Percentiles rank a stretch among this genome's conserved stretches.
These are phyloP conservation scores for Pseudocercospora eumusae DNA, from an alignment of 2,329 filamentous ascomycete species.

Conservation along the genomic window DNA sequence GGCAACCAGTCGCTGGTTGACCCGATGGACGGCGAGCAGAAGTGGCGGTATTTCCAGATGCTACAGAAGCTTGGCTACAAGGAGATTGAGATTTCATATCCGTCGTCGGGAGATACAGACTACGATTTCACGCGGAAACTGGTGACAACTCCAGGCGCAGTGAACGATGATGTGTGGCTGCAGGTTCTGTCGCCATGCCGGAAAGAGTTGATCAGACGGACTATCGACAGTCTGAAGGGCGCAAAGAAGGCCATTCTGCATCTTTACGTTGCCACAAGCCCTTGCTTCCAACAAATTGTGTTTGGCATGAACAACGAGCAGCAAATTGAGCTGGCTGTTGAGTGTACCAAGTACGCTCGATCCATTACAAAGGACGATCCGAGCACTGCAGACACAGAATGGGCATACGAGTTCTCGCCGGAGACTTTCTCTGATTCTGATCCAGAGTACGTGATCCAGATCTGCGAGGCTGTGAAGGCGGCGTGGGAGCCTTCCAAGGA, in stretches of 20 bases:
- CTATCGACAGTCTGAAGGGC: slow-evolving; percentile 83
- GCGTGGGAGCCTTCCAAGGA: slow-evolving; percentile 83
- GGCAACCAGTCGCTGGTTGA: slow-evolving; percentile 92
- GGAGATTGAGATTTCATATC: slow-evolving; percentile 96
- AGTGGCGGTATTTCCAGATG: slow-evolving; percentile 95
- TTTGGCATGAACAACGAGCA: slow-evolving; percentile 86
- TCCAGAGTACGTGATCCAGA: slow-evolving; percentile 75
- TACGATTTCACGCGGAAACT: slow-evolving; percentile 91
- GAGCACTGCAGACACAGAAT: slow-evolving; percentile 59
- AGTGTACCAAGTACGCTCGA: slow-evolving; percentile 81
- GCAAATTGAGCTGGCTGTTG: slow-evolving; percentile 76
- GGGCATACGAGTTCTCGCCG: slow-evolving; percentile 81
- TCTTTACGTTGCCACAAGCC: slow-evolving; percentile 93
- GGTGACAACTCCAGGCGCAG: slow-evolving; percentile 77
- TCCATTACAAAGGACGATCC: slow-evolving; percentile 84
- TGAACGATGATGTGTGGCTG: slow-evolving; percentile 86
- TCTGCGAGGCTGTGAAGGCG: slow-evolving; percentile 90
- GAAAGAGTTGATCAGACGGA: slow-evolving; percentile 84
- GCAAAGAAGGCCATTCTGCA: slow-evolving; percentile 93
- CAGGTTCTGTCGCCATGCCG: slow-evolving; percentile 92
- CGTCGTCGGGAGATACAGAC: slow-evolving; percentile 90
- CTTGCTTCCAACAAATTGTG: slow-evolving; percentile 89
- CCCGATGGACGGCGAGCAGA: slow-evolving; percentile 95
- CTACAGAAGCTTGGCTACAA: slow-evolving; percentile 90
- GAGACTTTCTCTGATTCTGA: slow-evolving; percentile 90